Evolutionary conservation across 2,329 filamentous ascomycete genomes (phyloP), one percentile per base, ranked within the genome.

Genomic region (Talaromyces marneffei): DNA sequence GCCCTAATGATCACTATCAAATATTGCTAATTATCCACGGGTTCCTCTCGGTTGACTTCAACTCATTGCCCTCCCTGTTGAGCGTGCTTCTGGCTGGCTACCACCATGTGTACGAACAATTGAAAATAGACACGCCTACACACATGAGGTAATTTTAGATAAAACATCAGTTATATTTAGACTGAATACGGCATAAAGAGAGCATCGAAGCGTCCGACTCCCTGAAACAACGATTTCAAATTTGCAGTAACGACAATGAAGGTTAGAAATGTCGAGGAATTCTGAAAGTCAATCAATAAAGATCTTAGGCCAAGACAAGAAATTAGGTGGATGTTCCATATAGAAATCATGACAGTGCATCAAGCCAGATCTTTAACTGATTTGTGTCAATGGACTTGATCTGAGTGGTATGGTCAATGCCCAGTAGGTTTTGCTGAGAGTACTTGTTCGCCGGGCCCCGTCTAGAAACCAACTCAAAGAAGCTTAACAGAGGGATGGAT

Each of bases 331-430:
- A 9, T 29, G 14, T 14, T 27, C 5, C 23, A n/a, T 4, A 3
- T n/a, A 8, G 23, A 46, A 16, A 48, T 48, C 39, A 58, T 10
- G 10, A 9, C 14, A 59, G 27, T 27, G 57, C 57, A 27, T 25
- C 57, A 59, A 59, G 46, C 46, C 57, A 59, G 16, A 18, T 27
- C 31, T 29, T 9, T 20, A 59, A n/a, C n/a, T 59, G 57, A 27
- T 27, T 29, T 2, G 18, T 10, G 5, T 53, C 57, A 20, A 59
- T 27, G 4, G 57, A 16, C 10, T 35, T 53, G 16, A 59, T 59
- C 3, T 40, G 42, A 53, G 27, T 6, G 9, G 18, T 48, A 18
- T 29, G 4, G 1, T 18, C 25, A 10, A 52, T 27, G 16, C 23
- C 20, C 4, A 52, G 14, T 1, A 53, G 2, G 29, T 59, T 53